Evolutionary conservation across 352 stramenopile genomes (phyloP).

Genomic region (Plasmopara muralis): DNA sequence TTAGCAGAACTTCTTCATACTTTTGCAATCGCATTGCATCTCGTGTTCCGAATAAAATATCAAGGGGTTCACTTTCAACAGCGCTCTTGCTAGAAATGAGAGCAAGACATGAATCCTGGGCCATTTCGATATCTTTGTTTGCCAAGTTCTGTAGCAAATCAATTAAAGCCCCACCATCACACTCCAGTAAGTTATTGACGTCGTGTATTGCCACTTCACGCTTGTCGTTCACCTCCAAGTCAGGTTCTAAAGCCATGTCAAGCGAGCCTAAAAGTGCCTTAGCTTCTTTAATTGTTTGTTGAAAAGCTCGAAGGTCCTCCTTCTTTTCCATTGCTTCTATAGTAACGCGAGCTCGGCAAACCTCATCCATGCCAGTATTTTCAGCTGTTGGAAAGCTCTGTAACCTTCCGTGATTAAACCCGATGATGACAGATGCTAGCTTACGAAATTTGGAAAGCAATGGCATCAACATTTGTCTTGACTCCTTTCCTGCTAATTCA

Average conservation of each 20-base stretch:
- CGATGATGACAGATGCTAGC: constrained; percentile 20
- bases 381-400: constrained; percentile 5
- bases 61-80: constrained; percentile 2
- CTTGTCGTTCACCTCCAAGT: constrained; percentile 15
- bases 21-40: constrained; percentile 21
- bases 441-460: constrained; percentile 25
- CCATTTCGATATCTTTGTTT: not conserved
- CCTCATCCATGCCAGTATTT: not conserved
- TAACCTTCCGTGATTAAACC: constrained; percentile 11
- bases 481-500: not conserved
- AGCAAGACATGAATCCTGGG: constrained; percentile 3
- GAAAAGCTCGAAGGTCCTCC: constrained; percentile 19
- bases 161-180: constrained; percentile 7
- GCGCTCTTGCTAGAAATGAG: not conserved
- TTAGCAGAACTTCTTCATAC: constrained; percentile 23
- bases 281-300: constrained; percentile 23
- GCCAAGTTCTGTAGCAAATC: constrained; percentile 6
- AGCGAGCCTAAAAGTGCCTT: constrained; percentile 26
- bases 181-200: constrained; percentile 2
- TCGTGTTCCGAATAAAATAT: constrained; percentile 17
- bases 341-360: constrained; percentile 1
- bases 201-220: constrained; percentile 2
- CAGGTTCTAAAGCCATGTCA: constrained; percentile 21
- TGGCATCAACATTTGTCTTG: constrained; percentile 16
- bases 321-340: constrained; percentile 12